Evolutionary conservation across 2,329 filamentous ascomycete genomes (phyloP).

Genomic region (Byssochlamys sp.): DNA sequence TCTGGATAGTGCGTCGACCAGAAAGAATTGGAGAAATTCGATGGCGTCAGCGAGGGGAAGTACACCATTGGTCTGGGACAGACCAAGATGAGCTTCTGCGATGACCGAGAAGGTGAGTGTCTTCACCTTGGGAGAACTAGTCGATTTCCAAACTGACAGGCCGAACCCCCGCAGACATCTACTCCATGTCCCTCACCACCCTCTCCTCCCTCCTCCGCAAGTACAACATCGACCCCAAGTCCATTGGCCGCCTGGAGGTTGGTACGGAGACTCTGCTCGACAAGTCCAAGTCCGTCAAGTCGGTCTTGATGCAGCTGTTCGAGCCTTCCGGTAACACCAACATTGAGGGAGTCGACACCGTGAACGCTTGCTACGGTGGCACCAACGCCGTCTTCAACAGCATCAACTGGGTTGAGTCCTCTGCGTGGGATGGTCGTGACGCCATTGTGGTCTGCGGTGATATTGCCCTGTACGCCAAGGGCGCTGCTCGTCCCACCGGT

Average conservation of each 20-base stretch:
- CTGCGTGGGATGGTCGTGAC: constrained; percentile 74
- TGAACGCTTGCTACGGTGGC: constrained; percentile 80
- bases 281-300: constrained; percentile 87
- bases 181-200: constrained; percentile 72
- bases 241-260: constrained; percentile 71
- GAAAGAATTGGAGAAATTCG: constrained; percentile 72
- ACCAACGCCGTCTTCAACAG: constrained; percentile 78
- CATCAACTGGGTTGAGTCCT: constrained; percentile 78
- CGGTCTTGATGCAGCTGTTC: constrained; percentile 78
- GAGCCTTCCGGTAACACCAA: constrained; percentile 63
- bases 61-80: constrained; percentile 87
- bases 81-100: constrained; percentile 87
- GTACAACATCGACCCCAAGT: constrained; percentile 70
- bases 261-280: constrained; percentile 77
- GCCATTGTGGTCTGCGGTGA: constrained; percentile 72
- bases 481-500: constrained; percentile 68
- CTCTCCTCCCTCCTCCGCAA: constrained; percentile 69
- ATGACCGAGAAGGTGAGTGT: constrained; percentile 68
- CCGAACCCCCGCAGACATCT: constrained; percentile 55
- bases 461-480: constrained; percentile 78
- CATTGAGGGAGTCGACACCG: constrained; percentile 70
- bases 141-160: neutral
- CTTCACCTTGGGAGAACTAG: neutral
- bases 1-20: constrained; percentile 66
- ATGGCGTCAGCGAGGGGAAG: constrained; percentile 71